A percentile compares a stretch with the other conserved stretches of the same genome.
phyloP scores from a whole-genome alignment of 768 basidiomycete genomes.

The Peribolospora kevripleyi region DNA sequence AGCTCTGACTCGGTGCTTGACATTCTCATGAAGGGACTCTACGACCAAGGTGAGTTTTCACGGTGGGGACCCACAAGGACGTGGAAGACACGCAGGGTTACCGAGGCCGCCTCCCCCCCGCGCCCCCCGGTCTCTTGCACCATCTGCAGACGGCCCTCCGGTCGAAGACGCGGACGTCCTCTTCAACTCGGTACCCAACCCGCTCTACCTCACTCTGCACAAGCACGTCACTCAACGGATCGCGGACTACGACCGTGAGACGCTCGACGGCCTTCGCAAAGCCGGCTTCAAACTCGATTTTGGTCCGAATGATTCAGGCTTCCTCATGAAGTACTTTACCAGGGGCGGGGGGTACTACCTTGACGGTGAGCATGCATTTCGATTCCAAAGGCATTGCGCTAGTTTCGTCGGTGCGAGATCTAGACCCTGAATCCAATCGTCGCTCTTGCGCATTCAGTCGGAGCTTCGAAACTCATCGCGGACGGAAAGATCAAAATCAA shows the following conservation, averaged over 20 bases:
- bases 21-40: neutral
- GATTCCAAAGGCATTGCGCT: neutral
- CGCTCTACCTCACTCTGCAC: slow-evolving; percentile 10
- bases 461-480: slow-evolving; percentile 21
- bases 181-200: slow-evolving; percentile 27
- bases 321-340: slow-evolving; percentile 14
- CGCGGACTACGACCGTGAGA: slow-evolving; percentile 30
- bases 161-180: slow-evolving; percentile 31
- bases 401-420: too few relatives aligned
- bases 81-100: slow-evolving; percentile 11
- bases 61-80: neutral
- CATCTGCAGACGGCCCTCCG: slow-evolving; percentile 27
- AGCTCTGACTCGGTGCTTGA: neutral
- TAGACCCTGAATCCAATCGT: too few relatives aligned
- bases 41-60: neutral
- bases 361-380: slow-evolving; percentile 1
- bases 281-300: slow-evolving; percentile 30
- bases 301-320: slow-evolving; percentile 9
- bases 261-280: slow-evolving; percentile 31
- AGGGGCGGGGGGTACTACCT: slow-evolving; percentile 15
- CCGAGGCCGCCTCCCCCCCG: slow-evolving; percentile 3
- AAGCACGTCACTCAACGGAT: slow-evolving; percentile 18
- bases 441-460: neutral
- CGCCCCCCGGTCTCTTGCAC: too few relatives aligned
- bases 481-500: slow-evolving; percentile 49